Evolutionary conservation across 257 asterid genomes (phyloP), one percentile per base, ranked within the genome.

Genomic region (Solanum bulbocastanum): DNA sequence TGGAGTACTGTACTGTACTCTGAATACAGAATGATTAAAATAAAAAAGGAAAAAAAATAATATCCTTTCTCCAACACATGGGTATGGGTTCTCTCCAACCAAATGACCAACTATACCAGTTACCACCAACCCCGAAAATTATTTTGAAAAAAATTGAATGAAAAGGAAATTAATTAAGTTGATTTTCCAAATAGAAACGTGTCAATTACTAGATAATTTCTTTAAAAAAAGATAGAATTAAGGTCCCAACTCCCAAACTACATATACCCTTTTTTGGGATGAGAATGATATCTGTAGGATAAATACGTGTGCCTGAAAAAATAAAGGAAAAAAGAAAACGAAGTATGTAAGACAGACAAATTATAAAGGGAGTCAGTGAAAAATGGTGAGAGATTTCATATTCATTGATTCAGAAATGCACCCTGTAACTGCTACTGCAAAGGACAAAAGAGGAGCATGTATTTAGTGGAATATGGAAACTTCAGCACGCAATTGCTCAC

Each of bases 401-500:
- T 9, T 74, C 52, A 74, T 16, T 74, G 83, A 74, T 74, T 3
- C 14, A 46, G 83, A 88, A 88, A n/a, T 86, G 86, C 88, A 85
- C 75, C 62, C 32, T 58, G 74, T 18, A 15, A 60, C 56, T 44
- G 36, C 65, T 42, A 56, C 27, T 36, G 49, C 18, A 22, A n/a
- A 75, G 23, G 58, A 75, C 58, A 75, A 39, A 75, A 75, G 58
- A 75, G 58, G 49, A 20, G 39, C 60, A 9, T 74, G 84, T 88
- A 87, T 83, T 90, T 42, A 88, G 86, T 88, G 89, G 86, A 86
- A 71, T 72, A 22, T 46, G 83, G 73, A 84, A 25, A 84, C 2
- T 66, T 30, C 37, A 85, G 87, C 89, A 90, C 89, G 92, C 90
- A 90, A 90, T 87, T 60, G 87, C 27, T 58, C 73, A 35, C 75